Evolutionary conservation across 805 yeast genomes (phyloP).

Genomic region (Starmerella bacillaris): DNA sequence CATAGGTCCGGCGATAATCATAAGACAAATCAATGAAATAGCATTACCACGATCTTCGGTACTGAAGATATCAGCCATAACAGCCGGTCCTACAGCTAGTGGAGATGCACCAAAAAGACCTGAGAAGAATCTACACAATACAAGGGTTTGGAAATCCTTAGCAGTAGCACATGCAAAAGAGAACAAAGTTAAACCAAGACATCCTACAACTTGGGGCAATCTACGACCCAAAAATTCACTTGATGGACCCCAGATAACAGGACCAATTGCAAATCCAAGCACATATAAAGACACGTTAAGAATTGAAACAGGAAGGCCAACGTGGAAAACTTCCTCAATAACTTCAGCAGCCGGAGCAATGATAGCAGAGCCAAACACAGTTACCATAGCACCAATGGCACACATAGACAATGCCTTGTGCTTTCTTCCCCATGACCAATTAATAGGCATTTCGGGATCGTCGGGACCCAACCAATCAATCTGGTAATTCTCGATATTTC

Average conservation of each 20-base stretch:
- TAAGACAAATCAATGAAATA: conserved; percentile 6
- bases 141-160: conserved; percentile 13
- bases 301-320: conserved; percentile 48
- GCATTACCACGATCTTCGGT: conserved; percentile 11
- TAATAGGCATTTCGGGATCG: conserved; percentile 38
- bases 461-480: conserved; percentile 17
- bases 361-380: conserved; percentile 42
- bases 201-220: conserved; percentile 34
- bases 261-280: conserved; percentile 82
- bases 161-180: conserved; percentile 14
- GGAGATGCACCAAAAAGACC: conserved; percentile 69
- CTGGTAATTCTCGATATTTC: conserved; percentile 6
- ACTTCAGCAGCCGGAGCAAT: conserved; percentile 35
- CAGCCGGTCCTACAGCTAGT: conserved; percentile 10
- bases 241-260: conserved; percentile 73
- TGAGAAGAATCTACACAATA: conserved; percentile 61
- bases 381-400: conserved; percentile 45
- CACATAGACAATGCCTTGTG: conserved; percentile 19
- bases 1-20: conserved; percentile 15
- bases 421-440: conserved; percentile 29
- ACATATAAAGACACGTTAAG: conserved; percentile 66
- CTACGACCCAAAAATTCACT: conserved; percentile 61
- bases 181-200: conserved; percentile 22
- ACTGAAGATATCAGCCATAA: conserved; percentile 12
- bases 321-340: conserved; percentile 34